Percentiles rank a stretch among this genome's conserved stretches.
Conservation (phyloP, 2,329 filamentous ascomycete species). For the Coniochaeta sp. region DNA sequence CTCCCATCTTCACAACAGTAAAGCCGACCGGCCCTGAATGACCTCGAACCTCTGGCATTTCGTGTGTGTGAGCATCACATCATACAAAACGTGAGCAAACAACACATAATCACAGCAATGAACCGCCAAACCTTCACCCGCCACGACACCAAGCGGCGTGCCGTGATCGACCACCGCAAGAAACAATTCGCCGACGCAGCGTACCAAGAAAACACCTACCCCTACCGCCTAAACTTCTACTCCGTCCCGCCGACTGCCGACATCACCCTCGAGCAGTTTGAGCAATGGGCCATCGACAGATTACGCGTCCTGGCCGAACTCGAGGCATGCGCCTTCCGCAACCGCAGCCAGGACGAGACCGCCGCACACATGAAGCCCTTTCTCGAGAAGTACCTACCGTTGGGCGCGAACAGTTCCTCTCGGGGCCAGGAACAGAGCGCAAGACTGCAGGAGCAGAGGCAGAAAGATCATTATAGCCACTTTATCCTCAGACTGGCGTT, state of each 20-base stretch:
- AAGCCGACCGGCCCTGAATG: too few relatives aligned
- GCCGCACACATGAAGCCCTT: slow-evolving; percentile 76
- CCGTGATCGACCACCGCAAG: slow-evolving; percentile 70
- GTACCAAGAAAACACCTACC: slow-evolving; percentile 74
- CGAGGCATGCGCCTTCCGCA: slow-evolving; percentile 92
- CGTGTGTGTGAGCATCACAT: too few relatives aligned
- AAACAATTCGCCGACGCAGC: slow-evolving; percentile 74
- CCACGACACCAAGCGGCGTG: slow-evolving; percentile 64
- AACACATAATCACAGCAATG: slow-evolving; percentile 24
- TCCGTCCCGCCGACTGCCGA: slow-evolving; percentile 80
- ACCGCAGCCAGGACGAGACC: slow-evolving; percentile 77
- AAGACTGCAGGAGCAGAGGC: slow-evolving; percentile 63
- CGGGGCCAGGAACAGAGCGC: slow-evolving; percentile 23
- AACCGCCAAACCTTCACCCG: slow-evolving; percentile 44
- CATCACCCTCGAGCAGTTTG: slow-evolving; percentile 93
- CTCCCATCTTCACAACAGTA: not conserved
- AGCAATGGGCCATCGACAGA: slow-evolving; percentile 96
- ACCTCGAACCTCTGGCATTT: too few relatives aligned
- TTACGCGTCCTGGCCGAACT: slow-evolving; percentile 81
- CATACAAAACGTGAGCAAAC: too few relatives aligned
- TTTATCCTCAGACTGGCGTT: slow-evolving; percentile 95
- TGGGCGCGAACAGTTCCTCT: slow-evolving; percentile 64
- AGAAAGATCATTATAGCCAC: slow-evolving; percentile 96
- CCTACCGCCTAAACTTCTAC: slow-evolving; percentile 89
- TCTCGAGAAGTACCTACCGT: slow-evolving; percentile 77